A percentile compares a stretch with the other conserved stretches of the same genome.
Evolutionary conservation across 2,329 filamentous ascomycete species (phyloP).

Genomic region (Pseudogymnoascus verrucosus): DNA sequence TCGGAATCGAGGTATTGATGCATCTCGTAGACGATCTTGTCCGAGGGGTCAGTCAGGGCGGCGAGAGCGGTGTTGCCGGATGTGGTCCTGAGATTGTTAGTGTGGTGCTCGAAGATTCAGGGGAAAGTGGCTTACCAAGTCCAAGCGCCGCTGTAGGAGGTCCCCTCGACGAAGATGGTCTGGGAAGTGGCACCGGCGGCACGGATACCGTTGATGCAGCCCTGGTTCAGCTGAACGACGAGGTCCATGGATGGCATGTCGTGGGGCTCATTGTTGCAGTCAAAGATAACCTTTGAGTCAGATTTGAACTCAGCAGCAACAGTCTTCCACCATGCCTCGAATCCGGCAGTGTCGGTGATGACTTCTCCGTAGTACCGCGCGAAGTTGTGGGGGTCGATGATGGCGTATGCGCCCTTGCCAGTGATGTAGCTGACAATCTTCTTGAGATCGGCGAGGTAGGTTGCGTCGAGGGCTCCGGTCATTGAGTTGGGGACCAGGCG

Average conservation of each 20-base stretch:
- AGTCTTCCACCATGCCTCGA: slow-evolving; percentile 32
- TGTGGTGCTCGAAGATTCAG: neutral
- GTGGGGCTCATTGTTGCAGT: slow-evolving; percentile 37
- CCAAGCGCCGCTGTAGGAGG: slow-evolving; percentile 36
- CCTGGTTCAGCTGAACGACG: slow-evolving; percentile 33
- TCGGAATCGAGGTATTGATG: slow-evolving; percentile 51
- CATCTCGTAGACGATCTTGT: slow-evolving; percentile 50
- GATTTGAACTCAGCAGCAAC: slow-evolving; percentile 28
- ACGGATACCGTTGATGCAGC: slow-evolving; percentile 32
- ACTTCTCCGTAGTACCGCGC: slow-evolving; percentile 35
- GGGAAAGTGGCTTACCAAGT: slow-evolving; percentile 30
- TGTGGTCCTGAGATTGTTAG: slow-evolving; percentile 13
- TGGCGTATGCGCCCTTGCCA: slow-evolving; percentile 35
- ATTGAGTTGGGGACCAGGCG: slow-evolving; percentile 42
- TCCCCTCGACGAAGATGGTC: slow-evolving; percentile 48
- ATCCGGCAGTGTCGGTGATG: slow-evolving; percentile 27
- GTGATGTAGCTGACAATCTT: slow-evolving; percentile 39
- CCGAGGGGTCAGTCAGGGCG: slow-evolving; percentile 38
- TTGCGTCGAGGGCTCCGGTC: slow-evolving; percentile 35
- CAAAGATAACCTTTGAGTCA: slow-evolving; percentile 30
- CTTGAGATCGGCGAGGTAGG: slow-evolving; percentile 37
- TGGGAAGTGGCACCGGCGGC: slow-evolving; percentile 35
- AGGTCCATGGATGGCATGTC: slow-evolving; percentile 31
- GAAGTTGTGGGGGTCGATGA: slow-evolving; percentile 41
- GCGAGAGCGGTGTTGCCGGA: slow-evolving; percentile 38